A percentile compares a stretch with the other conserved stretches of the same genome.
Evolutionary conservation across 1,139 yeast genomes (phyloP).

Genomic region (Saccharomyces pastorianus): DNA sequence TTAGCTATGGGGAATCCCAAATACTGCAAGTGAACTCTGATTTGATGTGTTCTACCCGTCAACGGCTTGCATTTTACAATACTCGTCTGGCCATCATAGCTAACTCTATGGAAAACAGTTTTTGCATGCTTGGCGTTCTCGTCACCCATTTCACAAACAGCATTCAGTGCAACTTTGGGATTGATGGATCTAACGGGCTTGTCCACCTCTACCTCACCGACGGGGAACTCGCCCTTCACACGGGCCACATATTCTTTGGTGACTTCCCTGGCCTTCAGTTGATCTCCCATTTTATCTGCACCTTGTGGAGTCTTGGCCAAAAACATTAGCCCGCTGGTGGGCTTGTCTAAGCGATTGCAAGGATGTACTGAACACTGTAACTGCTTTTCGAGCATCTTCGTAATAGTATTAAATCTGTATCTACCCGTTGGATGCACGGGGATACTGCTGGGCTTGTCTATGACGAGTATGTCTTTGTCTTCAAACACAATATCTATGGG

Average conservation of each 20-base stretch:
- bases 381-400: constrained; percentile 68
- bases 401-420: constrained; percentile 75
- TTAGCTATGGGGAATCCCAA: constrained; percentile 88
- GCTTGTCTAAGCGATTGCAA: constrained; percentile 79
- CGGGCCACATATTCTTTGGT: constrained; percentile 78
- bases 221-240: constrained; percentile 78
- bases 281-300: constrained; percentile 68
- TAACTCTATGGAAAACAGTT: constrained; percentile 36
- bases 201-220: constrained; percentile 45
- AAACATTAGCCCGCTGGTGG: constrained; percentile 92
- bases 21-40: constrained; percentile 82
- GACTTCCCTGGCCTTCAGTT: constrained; percentile 67
- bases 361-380: constrained; percentile 63
- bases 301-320: constrained; percentile 75
- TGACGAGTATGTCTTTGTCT: constrained; percentile 70
- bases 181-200: constrained; percentile 64
- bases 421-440: constrained; percentile 97
- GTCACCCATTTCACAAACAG: constrained; percentile 41
- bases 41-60: constrained; percentile 94
- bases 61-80: constrained; percentile 75
- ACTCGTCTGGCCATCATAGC: constrained; percentile 45
- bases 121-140: constrained; percentile 57
- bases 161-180: constrained; percentile 71
- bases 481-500: constrained; percentile 68
- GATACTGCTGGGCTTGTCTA: constrained; percentile 89